These are phyloP conservation scores for Cordia subcordata DNA, from an alignment of 257 asterid species.

Conservation along the genomic window DNA sequence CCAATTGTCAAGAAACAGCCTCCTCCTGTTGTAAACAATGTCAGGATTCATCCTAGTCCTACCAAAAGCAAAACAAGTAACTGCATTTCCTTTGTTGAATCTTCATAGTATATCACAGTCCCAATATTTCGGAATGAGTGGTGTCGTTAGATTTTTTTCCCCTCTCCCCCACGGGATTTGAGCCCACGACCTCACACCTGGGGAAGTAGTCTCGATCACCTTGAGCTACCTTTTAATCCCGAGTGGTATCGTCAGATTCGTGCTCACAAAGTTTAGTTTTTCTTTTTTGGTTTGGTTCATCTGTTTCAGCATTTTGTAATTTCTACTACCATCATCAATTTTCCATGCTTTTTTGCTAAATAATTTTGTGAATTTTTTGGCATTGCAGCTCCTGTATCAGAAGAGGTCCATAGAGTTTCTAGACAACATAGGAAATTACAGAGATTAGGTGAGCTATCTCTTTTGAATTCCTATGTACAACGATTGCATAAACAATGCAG, in stretches of 20 bases:
- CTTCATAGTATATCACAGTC: too few species aligned
- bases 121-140: background rate
- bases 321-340: background rate
- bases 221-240: too few species aligned
- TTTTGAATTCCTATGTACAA: background rate
- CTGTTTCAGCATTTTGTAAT: background rate
- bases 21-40: conserved; percentile 28
- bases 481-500: background rate
- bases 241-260: too few species aligned
- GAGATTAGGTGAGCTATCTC: conserved; percentile 54
- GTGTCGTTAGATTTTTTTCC: background rate
- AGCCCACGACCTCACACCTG: too few species aligned
- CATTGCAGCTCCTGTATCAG: conserved; percentile 31
- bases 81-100: background rate
- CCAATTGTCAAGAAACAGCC: conserved; percentile 37
- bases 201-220: too few species aligned
- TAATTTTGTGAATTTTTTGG: conserved; percentile 5
- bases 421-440: conserved; percentile 52
- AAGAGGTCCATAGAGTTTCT: conserved; percentile 26
- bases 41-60: conserved; percentile 38
- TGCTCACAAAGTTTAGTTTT: too few species aligned
- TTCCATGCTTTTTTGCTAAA: too few species aligned
- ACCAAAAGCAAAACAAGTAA: conserved; percentile 44
- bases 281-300: too few species aligned
- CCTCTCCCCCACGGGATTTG: too few species aligned